phyloP scores from a whole-genome alignment of 768 basidiomycete genomes.

The Pisolithus sp. region DNA sequence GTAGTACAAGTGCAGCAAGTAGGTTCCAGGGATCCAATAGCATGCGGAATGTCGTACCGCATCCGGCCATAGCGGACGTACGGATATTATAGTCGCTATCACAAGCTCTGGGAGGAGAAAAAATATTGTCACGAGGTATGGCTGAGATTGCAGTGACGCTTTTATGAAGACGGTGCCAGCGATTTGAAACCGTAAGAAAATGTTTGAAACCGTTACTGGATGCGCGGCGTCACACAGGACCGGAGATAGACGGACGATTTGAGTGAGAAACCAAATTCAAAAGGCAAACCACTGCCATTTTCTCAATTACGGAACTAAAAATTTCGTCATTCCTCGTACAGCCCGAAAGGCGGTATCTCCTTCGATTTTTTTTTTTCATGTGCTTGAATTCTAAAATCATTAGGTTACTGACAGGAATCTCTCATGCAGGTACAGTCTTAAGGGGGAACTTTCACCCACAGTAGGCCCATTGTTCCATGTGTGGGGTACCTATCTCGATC shows the following conservation, averaged over 20 bases:
- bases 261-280: conserved; percentile 21
- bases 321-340: conserved; percentile 16
- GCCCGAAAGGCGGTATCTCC: background rate
- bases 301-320: conserved; percentile 25
- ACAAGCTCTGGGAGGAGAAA: background rate
- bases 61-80: conserved; percentile 25
- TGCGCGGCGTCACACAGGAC: conserved; percentile 4
- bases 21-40: conserved; percentile 20
- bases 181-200: background rate
- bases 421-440: background rate
- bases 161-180: background rate
- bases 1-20: conserved; percentile 4
- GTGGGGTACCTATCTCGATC: conserved; percentile 15
- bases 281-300: conserved; percentile 21
- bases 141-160: background rate
- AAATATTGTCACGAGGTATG: conserved; percentile 19
- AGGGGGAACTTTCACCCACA: conserved; percentile 15
- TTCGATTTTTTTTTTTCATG: background rate
- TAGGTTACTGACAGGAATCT: background rate
- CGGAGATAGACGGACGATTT: conserved; percentile 27
- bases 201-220: background rate
- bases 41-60: conserved; percentile 17
- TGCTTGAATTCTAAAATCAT: background rate
- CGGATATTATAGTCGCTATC: conserved; percentile 28
- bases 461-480: conserved; percentile 12